Evolutionary conservation across 2,329 filamentous ascomycete genomes (phyloP).

Genomic region (Monosporascus sp.): DNA sequence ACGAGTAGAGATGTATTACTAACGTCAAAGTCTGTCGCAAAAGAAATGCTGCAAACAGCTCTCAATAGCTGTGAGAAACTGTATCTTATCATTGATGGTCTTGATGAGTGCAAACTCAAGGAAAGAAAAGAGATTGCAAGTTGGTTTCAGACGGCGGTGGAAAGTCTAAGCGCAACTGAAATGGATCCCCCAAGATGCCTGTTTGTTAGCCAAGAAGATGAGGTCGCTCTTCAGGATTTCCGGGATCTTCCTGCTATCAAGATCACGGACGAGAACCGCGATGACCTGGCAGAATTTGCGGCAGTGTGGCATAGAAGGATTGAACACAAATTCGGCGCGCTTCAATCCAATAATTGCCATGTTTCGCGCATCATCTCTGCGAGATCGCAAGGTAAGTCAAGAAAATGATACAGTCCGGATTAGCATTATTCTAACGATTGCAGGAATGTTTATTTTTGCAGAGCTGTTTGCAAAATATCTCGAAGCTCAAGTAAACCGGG

Average conservation of each 20-base stretch:
- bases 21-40: constrained; percentile 14
- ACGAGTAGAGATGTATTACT: constrained; percentile 25
- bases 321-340: constrained; percentile 16
- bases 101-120: constrained; percentile 33
- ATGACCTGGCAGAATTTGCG: constrained; percentile 26
- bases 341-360: constrained; percentile 6
- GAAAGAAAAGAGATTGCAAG: constrained; percentile 26
- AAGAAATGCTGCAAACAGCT: constrained; percentile 25
- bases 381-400: constrained; percentile 14
- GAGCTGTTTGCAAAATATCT: constrained; percentile 23
- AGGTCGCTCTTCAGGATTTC: constrained; percentile 23
- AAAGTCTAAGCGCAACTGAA: constrained; percentile 3
- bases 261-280: constrained; percentile 21
- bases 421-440: neutral
- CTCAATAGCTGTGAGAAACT: constrained; percentile 20
- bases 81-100: constrained; percentile 35
- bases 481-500: constrained; percentile 13
- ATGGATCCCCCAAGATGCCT: constrained; percentile 19
- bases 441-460: constrained; percentile 27
- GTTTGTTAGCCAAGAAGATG: constrained; percentile 33
- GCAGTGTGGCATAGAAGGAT: constrained; percentile 13
- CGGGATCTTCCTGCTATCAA: constrained; percentile 15
- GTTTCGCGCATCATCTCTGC: constrained; percentile 14
- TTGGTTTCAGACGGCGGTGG: constrained; percentile 19
- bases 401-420: neutral